Evolutionary conservation across 306 rosid species (phyloP).

Genomic region (Vigna radiata): DNA sequence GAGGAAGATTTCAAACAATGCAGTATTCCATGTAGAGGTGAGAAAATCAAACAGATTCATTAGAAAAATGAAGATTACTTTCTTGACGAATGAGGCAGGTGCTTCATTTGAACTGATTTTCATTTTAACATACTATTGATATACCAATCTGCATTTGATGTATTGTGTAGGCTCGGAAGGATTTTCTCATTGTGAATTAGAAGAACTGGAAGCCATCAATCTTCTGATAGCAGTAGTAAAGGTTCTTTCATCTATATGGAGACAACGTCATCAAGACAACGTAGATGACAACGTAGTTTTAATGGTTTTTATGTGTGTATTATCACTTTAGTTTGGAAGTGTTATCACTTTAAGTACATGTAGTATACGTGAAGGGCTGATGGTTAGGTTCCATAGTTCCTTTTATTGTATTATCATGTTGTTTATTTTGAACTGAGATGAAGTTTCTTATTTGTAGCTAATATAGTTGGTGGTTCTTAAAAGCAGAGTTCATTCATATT

Average conservation of each 20-base stretch:
- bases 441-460: slow-evolving; percentile 6
- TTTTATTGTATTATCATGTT: not conserved
- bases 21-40: slow-evolving; percentile 50
- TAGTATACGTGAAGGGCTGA: not conserved
- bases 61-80: not conserved
- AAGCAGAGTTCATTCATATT: not conserved
- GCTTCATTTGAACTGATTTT: slow-evolving; percentile 11
- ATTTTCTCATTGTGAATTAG: too few species aligned
- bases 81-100: slow-evolving; percentile 9
- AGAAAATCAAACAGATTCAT: slow-evolving; percentile 37
- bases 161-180: too few species aligned
- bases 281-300: slow-evolving; percentile 21
- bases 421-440: not conserved
- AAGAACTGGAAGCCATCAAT: not conserved
- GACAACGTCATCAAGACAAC: slow-evolving; percentile 34
- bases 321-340: slow-evolving; percentile 42
- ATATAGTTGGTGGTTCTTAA: slow-evolving; percentile 6
- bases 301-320: slow-evolving; percentile 41
- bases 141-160: too few species aligned
- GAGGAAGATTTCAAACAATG: slow-evolving; percentile 34
- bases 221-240: slow-evolving; percentile 6
- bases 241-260: slow-evolving; percentile 45
- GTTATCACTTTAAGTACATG: slow-evolving; percentile 43
- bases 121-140: too few species aligned
- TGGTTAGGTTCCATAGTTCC: slow-evolving; percentile 16